These are phyloP conservation scores for Miscanthus lutarioriparius DNA, from an alignment of 176 grass and related monocot genomes.

Conservation along the genomic window DNA sequence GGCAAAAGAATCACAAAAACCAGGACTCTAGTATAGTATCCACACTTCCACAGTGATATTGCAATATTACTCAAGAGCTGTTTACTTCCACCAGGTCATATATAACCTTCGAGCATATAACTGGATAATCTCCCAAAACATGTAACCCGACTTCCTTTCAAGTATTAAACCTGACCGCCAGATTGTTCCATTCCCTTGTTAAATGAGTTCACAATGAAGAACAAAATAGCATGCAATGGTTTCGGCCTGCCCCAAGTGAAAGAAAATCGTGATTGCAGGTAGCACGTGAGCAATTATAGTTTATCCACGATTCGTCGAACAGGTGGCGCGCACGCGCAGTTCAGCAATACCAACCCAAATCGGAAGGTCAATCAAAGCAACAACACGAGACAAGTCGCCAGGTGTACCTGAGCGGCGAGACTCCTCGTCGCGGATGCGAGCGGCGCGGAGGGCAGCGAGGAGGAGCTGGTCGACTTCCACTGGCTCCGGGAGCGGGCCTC, in stretches of 20 bases:
- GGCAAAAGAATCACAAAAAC: neutral
- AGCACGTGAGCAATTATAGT: neutral
- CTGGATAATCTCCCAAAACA: neutral
- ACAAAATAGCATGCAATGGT: neutral
- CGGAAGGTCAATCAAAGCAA: neutral
- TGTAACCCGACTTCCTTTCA: neutral
- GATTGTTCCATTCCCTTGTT: neutral
- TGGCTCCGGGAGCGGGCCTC: neutral
- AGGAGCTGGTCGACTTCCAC: constrained; percentile 47
- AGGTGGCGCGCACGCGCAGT: neutral
- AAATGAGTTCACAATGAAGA: neutral
- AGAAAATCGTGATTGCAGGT: neutral
- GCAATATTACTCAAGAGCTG: neutral
- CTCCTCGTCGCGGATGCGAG: constrained; percentile 51
- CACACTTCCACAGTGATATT: neutral
- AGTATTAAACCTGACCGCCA: neutral
- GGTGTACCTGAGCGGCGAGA: constrained; percentile 46
- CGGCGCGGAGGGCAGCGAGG: constrained; percentile 31
- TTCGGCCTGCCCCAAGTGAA: no score
- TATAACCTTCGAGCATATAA: neutral
- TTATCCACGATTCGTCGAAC: constrained; percentile 15
- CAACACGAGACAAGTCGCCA: neutral
- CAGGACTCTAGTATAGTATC: neutral
- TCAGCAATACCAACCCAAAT: neutral
- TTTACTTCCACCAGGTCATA: neutral